Evolutionary conservation across 2,329 filamentous ascomycete species (phyloP).

Genomic region (Lachnellula subtilissima): DNA sequence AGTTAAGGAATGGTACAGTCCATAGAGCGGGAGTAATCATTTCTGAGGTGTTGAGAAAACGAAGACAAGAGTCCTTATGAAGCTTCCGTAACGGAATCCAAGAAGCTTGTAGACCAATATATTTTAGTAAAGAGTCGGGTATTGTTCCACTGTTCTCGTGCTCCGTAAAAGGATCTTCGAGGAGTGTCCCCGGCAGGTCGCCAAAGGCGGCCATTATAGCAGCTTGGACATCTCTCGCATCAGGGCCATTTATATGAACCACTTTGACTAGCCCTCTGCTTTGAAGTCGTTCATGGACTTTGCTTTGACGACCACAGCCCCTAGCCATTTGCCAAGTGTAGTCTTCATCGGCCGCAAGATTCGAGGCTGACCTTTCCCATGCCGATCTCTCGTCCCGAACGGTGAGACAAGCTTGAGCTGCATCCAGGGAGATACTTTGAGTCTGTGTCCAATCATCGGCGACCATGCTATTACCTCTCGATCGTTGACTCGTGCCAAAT

Average conservation of each 20-base stretch:
- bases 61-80: slow-evolving; percentile 66
- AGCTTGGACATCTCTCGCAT: slow-evolving; percentile 62
- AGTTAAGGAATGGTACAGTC: slow-evolving; percentile 65
- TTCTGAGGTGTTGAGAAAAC: slow-evolving; percentile 65
- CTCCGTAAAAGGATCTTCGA: slow-evolving; percentile 19
- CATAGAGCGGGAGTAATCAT: slow-evolving; percentile 69
- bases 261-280: slow-evolving; percentile 68
- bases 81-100: slow-evolving; percentile 76
- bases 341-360: slow-evolving; percentile 15
- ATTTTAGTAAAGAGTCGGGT: slow-evolving; percentile 20
- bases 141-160: slow-evolving; percentile 14
- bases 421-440: slow-evolving; percentile 24
- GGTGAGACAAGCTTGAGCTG: slow-evolving; percentile 24
- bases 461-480: slow-evolving; percentile 34
- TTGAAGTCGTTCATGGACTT: slow-evolving; percentile 65
- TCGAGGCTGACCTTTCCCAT: slow-evolving; percentile 24
- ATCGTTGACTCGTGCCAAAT: slow-evolving; percentile 32
- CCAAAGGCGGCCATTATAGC: slow-evolving; percentile 61
- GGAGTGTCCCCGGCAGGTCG: slow-evolving; percentile 42
- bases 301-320: slow-evolving; percentile 58
- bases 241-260: slow-evolving; percentile 55
- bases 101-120: slow-evolving; percentile 54
- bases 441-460: slow-evolving; percentile 44
- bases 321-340: slow-evolving; percentile 51
- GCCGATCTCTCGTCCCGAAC: slow-evolving; percentile 20